Conservation (phyloP, 139 green algal genomes). For the Auxenochlorella pyrenoidosa region DNA sequence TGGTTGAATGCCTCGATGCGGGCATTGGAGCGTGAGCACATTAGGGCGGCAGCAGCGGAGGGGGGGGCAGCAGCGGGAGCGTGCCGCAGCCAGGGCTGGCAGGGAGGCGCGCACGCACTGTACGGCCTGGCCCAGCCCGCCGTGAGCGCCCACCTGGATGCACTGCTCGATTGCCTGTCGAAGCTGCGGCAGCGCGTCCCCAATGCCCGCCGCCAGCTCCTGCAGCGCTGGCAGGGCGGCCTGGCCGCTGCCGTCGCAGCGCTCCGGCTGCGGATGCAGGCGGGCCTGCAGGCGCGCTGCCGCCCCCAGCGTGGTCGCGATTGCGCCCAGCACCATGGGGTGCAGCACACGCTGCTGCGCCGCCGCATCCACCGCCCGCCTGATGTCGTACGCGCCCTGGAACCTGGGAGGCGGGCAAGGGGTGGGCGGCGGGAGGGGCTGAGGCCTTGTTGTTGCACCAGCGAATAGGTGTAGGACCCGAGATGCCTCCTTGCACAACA, state of each 20-base stretch:
- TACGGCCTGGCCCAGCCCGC: too few relatives aligned
- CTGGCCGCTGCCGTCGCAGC: background rate
- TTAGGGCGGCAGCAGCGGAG: background rate
- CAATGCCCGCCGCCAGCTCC: slow-evolving; percentile 51
- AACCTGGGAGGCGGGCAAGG: slow-evolving; percentile 25
- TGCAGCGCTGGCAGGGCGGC: slow-evolving; percentile 49
- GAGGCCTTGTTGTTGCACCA: too few relatives aligned
- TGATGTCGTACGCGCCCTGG: slow-evolving; percentile 64
- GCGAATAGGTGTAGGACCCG: too few relatives aligned
- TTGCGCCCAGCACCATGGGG: slow-evolving; percentile 71
- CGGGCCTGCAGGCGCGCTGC: slow-evolving; percentile 35
- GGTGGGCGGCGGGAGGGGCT: background rate
- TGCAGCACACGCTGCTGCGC: slow-evolving; percentile 54
- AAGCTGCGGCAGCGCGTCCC: slow-evolving; percentile 48
- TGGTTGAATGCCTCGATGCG: too few relatives aligned
- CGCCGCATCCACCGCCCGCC: slow-evolving; percentile 60
- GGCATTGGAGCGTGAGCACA: background rate
- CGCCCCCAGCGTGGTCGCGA: slow-evolving; percentile 69
- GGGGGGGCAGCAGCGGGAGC: background rate
- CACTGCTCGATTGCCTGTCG: slow-evolving; percentile 52
- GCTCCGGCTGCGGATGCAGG: background rate
- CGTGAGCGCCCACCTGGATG: slow-evolving; percentile 47
- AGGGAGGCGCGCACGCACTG: background rate
- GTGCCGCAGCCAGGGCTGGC: too few relatives aligned
- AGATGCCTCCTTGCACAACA: too few relatives aligned